These are phyloP conservation scores for Xylariomycetidae sp. DNA, from an alignment of 2,329 filamentous ascomycete species.

Conservation along the genomic window DNA sequence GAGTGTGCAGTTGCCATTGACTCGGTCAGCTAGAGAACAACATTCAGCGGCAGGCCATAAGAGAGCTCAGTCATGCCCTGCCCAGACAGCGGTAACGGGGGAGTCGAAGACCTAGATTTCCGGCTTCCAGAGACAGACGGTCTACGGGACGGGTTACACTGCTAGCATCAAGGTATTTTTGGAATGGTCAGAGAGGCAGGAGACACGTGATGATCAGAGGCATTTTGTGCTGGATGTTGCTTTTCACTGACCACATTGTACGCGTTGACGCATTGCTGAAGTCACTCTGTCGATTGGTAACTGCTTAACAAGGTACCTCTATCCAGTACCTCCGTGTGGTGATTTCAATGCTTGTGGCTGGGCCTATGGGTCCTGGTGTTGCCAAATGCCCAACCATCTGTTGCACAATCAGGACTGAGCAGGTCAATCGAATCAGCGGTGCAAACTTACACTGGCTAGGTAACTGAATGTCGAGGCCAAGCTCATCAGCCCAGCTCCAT, in stretches of 20 bases:
- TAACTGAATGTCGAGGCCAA: constrained; percentile 50
- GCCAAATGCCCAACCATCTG: background rate
- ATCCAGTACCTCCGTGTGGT: too few relatives aligned
- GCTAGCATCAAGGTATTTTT: too few relatives aligned
- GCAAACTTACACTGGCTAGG: constrained; percentile 44
- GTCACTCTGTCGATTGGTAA: too few relatives aligned
- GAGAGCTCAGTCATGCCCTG: constrained; percentile 7
- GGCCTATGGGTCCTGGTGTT: background rate
- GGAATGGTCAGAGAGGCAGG: too few relatives aligned
- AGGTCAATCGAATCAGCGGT: background rate
- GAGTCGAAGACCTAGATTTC: too few relatives aligned
- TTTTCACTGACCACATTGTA: too few relatives aligned
- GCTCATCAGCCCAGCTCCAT: constrained; percentile 55
- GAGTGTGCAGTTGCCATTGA: constrained; percentile 3
- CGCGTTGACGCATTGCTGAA: too few relatives aligned
- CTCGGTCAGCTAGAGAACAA: background rate
- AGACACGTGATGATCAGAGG: too few relatives aligned
- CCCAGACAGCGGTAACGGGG: background rate
- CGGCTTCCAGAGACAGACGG: too few relatives aligned
- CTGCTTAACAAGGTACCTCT: too few relatives aligned
- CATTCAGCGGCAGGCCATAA: constrained; percentile 1
- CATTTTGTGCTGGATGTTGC: too few relatives aligned
- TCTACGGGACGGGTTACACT: too few relatives aligned
- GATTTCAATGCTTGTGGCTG: background rate
- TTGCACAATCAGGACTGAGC: background rate